Evolutionary conservation across 2,329 filamentous ascomycete species (phyloP), one percentile per base, ranked within the genome.

Genomic region (Calonectria montana): DNA sequence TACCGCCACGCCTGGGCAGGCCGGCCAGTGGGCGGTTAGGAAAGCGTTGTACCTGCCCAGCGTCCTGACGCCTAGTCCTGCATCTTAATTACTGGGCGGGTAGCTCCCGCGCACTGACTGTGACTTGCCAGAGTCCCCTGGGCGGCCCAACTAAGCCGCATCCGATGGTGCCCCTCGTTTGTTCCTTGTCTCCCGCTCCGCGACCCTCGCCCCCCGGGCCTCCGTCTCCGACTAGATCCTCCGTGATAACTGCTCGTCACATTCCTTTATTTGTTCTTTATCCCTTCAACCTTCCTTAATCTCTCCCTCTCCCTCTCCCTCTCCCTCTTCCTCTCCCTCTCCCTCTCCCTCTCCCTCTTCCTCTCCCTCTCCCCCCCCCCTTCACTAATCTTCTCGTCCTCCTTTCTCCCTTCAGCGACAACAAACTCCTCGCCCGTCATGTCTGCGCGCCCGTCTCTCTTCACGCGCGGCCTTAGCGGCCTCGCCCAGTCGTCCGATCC

Each of bases 401-500:
- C 3, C 29, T 23, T 41, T 15, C n/a, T 27, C 16, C 27, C 39
- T 27, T 29, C 65, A n/a, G 18, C 45, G 59, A 23, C 57, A 29
- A 16, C 21, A 2, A 5, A 31, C 31, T 35, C 31, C 37, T 21
- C 63, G 23, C 61, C 45, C 86, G 84, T 53, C 79, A 92, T 92
- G 90, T 86, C 90, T 61, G 78, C 85, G 65, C 87, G 88, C 81
- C 90, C 90, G 41, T 85, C 87, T 69, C 86, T 92, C 81, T 89
- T 92, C 80, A 92, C 91, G 50, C 87, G 89, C 76, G 90, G 89
- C 80, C 88, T 94, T 71, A 91, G 92, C 37, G 86, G 87, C 70
- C 87, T 92, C 71, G 89, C 90, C 69, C 88, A 92, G 81, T 87
- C 87, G 82, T 87, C 88, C 76, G 88, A 90, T 73, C 84, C 89